These are phyloP conservation scores for Vigna hirtella DNA, from an alignment of 306 rosid species.

Conservation along the genomic window DNA sequence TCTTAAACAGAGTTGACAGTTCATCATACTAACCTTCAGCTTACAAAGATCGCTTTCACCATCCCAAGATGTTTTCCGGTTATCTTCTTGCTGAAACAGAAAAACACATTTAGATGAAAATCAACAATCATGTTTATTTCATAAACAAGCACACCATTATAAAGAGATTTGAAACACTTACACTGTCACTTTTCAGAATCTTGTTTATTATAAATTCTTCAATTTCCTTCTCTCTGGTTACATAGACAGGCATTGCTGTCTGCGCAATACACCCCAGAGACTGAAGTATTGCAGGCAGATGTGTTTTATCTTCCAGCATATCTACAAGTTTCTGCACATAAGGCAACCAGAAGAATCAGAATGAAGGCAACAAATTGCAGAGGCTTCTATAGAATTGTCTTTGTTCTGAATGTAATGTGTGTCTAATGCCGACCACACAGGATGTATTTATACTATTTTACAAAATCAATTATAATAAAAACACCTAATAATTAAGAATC, in stretches of 20 bases:
- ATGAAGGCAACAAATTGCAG: neutral
- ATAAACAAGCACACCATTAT: constrained; percentile 29
- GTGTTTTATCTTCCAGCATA: constrained; percentile 82
- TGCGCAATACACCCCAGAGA: constrained; percentile 97
- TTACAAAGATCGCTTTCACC: constrained; percentile 83
- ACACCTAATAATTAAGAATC: no score
- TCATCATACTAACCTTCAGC: constrained; percentile 75
- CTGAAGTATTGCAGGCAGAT: constrained; percentile 93
- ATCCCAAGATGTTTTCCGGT: constrained; percentile 68
- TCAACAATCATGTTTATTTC: constrained; percentile 43
- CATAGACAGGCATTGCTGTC: constrained; percentile 96
- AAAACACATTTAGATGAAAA: constrained; percentile 46
- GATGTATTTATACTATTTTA: no score
- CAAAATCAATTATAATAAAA: no score
- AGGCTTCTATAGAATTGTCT: neutral
- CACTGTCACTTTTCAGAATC: constrained; percentile 72
- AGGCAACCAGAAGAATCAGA: constrained; percentile 45
- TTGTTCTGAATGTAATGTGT: no score
- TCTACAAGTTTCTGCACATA: constrained; percentile 86
- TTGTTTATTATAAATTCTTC: constrained; percentile 73
- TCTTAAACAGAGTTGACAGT: constrained; percentile 34
- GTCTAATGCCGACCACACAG: no score
- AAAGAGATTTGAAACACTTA: constrained; percentile 53
- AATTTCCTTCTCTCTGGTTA: constrained; percentile 90
- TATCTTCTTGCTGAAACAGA: constrained; percentile 71